Evolutionary conservation across 768 basidiomycete genomes (phyloP).

Genomic region (Russula foetens): DNA sequence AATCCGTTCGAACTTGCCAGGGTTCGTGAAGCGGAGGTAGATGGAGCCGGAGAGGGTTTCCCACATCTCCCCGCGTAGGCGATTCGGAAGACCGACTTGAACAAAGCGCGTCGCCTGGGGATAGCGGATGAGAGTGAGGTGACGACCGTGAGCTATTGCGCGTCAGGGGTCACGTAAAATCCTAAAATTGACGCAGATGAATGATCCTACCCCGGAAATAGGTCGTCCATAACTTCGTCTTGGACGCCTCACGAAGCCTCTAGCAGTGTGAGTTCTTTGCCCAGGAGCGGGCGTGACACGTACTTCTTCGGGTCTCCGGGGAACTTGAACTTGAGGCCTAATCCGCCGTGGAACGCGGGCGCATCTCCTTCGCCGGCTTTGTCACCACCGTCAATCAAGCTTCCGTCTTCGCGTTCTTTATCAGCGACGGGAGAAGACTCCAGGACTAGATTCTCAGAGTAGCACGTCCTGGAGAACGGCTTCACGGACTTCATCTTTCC

Average conservation of each 20-base stretch:
- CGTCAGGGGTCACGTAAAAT: background rate
- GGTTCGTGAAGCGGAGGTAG: conserved; percentile 81
- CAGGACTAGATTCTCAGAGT: conserved; percentile 81
- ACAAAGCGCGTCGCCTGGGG: conserved; percentile 96
- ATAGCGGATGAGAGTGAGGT: conserved; percentile 91
- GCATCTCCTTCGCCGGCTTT: conserved; percentile 46
- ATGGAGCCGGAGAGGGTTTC: conserved; percentile 93
- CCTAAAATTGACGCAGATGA: background rate
- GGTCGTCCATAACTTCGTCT: conserved; percentile 90
- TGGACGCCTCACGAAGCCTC: conserved; percentile 84
- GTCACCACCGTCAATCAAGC: conserved; percentile 52
- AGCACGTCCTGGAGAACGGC: conserved; percentile 84
- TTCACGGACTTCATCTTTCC: conserved; percentile 93
- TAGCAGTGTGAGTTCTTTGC: background rate
- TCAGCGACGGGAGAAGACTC: conserved; percentile 36
- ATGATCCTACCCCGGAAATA: conserved; percentile 65
- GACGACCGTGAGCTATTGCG: conserved; percentile 78
- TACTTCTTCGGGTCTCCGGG: conserved; percentile 91
- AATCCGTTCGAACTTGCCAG: conserved; percentile 70
- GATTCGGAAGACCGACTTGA: conserved; percentile 92
- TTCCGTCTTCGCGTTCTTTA: conserved; percentile 44
- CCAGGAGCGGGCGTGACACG: conserved; percentile 21
- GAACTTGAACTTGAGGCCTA: conserved; percentile 80
- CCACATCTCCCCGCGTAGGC: conserved; percentile 96
- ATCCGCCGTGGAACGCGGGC: conserved; percentile 62